A percentile compares a stretch with the other conserved stretches of the same genome.
phyloP scores from a whole-genome alignment of 192 early-diverging fungal species.

The Entomortierella lignicola region DNA sequence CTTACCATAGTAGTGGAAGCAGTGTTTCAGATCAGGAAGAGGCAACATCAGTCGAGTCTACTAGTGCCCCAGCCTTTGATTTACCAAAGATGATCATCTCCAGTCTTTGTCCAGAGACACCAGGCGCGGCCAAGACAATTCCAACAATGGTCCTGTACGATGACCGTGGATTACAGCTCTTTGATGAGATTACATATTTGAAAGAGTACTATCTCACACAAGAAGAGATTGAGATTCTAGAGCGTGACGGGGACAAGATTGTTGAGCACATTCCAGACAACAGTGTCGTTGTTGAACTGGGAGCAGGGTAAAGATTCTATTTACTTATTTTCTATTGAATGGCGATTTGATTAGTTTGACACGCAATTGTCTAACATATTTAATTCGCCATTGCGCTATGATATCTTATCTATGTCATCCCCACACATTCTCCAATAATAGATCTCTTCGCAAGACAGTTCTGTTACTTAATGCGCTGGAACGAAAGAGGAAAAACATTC shows the following conservation, averaged over 20 bases:
- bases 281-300: conserved; percentile 87
- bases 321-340: neutral
- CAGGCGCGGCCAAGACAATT: conserved; percentile 62
- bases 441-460: conserved; percentile 89
- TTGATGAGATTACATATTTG: conserved; percentile 90
- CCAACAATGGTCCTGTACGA: conserved; percentile 92
- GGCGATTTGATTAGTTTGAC: neutral
- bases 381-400: neutral
- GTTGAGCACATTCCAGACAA: conserved; percentile 71
- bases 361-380: neutral
- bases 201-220: conserved; percentile 90
- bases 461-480: conserved; percentile 83
- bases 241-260: conserved; percentile 69
- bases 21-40: neutral
- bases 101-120: conserved; percentile 29
- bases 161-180: conserved; percentile 83
- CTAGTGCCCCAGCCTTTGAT: conserved; percentile 13
- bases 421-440: conserved; percentile 27
- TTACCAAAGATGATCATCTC: conserved; percentile 41
- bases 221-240: conserved; percentile 88
- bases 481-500: conserved; percentile 66
- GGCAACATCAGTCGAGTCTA: neutral
- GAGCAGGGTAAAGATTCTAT: conserved; percentile 75
- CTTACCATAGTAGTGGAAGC: conserved; percentile 16
- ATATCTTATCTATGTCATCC: conserved; percentile 7